Base-by-base conservation (phyloP, 306 rosid species). In the Casuarina cunninghamiana region DNA sequence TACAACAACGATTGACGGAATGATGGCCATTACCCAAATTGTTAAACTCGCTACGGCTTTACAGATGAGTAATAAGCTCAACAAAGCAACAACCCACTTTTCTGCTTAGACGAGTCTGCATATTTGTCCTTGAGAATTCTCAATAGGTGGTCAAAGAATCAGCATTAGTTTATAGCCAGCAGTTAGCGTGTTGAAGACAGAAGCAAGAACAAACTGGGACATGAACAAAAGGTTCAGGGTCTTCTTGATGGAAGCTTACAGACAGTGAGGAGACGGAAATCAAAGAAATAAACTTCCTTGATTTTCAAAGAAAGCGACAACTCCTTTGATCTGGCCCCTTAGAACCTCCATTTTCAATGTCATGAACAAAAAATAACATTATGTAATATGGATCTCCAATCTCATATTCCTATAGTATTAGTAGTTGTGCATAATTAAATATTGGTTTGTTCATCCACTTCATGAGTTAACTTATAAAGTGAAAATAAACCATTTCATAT, bases 161-260 rank as follows among this genome's bases (percentile, higher is more conserved):
- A 75, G 81, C 74, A 35, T 61, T 81, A 87, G 69, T 76, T 78
- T 12, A 88, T 85, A 89, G 85, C 91, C 42, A 78, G 81, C 77
- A 83, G 87, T n/a, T 85, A 77, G 67, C 75, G 91, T 6, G 87
- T 88, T 41, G 89, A 88, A 51, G 89, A 88, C 66, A 60, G 91
- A 71, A 88, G 91, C 87, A 79, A 77, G 75, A 49, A 77, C 80
- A 94, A 90, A 82, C 81, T 95, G 75, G 83, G 89, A 60, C 91
- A 89, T 48, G 88, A 82, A 5, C 95, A 92, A 90, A 91, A 87
- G 98, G 82, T 91, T 90, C 75, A 86, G 91, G 44, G 97, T 94
- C 73, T 90, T 90, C 83, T 78, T 94, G 50, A 92, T 84, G 0
- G 97, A 92, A 79, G 97, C 93, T 71, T 94, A 90, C 4, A 12